These are phyloP conservation scores for Hypocreales sp. DNA, from an alignment of 2,329 filamentous ascomycete genomes.

Conservation along the genomic window DNA sequence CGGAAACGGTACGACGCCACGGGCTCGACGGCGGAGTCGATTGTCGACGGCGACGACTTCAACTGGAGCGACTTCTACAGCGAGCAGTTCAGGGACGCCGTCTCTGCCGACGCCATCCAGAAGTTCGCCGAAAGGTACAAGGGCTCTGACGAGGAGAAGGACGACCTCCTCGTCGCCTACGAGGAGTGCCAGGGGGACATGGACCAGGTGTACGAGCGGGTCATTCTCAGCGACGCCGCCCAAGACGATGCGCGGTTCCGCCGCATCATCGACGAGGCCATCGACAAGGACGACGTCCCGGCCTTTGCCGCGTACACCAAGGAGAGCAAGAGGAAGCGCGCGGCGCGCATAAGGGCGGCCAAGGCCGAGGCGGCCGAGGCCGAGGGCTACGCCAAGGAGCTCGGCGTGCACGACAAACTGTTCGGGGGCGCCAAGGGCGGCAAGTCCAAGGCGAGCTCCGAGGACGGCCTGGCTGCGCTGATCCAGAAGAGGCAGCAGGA, in stretches of 20 bases:
- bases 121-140: constrained; percentile 69
- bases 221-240: constrained; percentile 76
- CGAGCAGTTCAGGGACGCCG: constrained; percentile 62
- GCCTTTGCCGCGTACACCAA: constrained; percentile 53
- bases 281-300: constrained; percentile 51
- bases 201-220: constrained; percentile 58
- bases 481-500: constrained; percentile 58
- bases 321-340: constrained; percentile 52
- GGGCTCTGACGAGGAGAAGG: constrained; percentile 68
- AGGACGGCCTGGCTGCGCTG: constrained; percentile 50
- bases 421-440: constrained; percentile 37
- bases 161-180: constrained; percentile 65
- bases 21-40: constrained; percentile 72
- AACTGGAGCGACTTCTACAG: constrained; percentile 85
- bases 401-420: constrained; percentile 58
- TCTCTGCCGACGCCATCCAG: constrained; percentile 60
- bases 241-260: constrained; percentile 80
- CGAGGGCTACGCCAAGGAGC: constrained; percentile 56
- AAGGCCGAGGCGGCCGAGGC: constrained; percentile 57
- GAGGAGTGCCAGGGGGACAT: constrained; percentile 58
- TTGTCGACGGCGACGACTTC: constrained; percentile 67
- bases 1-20: constrained; percentile 81
- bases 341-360: constrained; percentile 43
- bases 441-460: constrained; percentile 24
- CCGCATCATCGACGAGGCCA: constrained; percentile 65